Conservation (phyloP, 2,329 filamentous ascomycete species). For the Alternaria tenuissima region DNA sequence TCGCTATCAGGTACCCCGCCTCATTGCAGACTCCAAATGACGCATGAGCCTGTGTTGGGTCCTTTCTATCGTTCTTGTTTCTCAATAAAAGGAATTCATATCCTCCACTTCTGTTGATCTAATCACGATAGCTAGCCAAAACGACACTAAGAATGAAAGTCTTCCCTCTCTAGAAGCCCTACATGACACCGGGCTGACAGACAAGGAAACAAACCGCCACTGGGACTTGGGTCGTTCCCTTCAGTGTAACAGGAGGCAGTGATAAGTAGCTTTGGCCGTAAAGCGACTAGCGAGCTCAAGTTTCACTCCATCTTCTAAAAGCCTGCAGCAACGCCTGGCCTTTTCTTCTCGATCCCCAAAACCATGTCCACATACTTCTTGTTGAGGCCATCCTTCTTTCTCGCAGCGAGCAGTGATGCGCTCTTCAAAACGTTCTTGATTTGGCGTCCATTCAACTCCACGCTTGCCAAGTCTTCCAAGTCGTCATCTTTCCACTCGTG, state of each 20-base stretch:
- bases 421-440: conserved; percentile 57
- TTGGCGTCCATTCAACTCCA: conserved; percentile 59
- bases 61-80: too few species aligned
- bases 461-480: conserved; percentile 49
- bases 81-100: too few species aligned
- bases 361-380: conserved; percentile 39
- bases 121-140: too few species aligned
- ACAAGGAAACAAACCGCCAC: too few species aligned
- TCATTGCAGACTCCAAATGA: too few species aligned
- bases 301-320: background rate
- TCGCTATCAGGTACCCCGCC: too few species aligned
- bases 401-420: conserved; percentile 31
- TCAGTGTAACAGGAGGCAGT: background rate
- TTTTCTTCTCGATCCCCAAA: conserved; percentile 33
- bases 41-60: too few species aligned
- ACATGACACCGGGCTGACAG: too few species aligned
- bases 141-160: too few species aligned
- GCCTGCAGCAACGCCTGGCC: conserved; percentile 15
- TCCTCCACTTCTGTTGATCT: too few species aligned
- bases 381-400: conserved; percentile 30
- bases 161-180: too few species aligned
- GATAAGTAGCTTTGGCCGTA: background rate
- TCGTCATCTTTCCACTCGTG: conserved; percentile 35
- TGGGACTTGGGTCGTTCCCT: background rate
- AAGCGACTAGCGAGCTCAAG: background rate